A percentile compares a stretch with the other conserved stretches of the same genome.
Evolutionary conservation across 345 rosid species (phyloP).

Genomic region (Eutrema japonicum): DNA sequence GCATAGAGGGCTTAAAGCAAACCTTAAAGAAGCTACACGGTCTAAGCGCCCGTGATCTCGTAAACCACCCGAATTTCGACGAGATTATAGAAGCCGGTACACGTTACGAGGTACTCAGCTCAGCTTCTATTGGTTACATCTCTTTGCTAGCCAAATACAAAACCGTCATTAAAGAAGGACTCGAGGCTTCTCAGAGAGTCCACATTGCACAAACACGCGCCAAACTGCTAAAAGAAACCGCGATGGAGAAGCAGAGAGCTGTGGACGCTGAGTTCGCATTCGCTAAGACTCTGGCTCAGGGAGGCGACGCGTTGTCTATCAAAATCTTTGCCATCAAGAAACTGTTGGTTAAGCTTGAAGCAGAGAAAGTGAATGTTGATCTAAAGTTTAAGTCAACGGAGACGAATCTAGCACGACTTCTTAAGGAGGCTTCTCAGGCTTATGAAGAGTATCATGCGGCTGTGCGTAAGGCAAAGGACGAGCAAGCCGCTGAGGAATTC

Average conservation of each 20-base stretch:
- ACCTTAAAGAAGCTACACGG: constrained; percentile 39
- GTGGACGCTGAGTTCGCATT: constrained; percentile 25
- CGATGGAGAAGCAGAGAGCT: constrained; percentile 43
- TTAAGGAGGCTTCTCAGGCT: constrained; percentile 42
- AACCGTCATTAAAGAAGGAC: constrained; percentile 47
- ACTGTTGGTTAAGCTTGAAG: constrained; percentile 44
- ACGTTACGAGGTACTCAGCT: constrained; percentile 44
- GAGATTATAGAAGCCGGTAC: constrained; percentile 43
- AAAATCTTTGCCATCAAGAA: constrained; percentile 43
- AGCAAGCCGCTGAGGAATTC: constrained; percentile 45
- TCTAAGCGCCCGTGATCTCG: constrained; percentile 42
- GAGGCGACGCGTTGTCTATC: constrained; percentile 34
- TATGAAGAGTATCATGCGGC: constrained; percentile 44
- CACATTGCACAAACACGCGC: constrained; percentile 39
- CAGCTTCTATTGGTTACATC: constrained; percentile 47
- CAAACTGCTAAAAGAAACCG: constrained; percentile 42
- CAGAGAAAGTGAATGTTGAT: constrained; percentile 37
- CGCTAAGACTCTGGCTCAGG: constrained; percentile 31
- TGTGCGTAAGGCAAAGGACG: constrained; percentile 42
- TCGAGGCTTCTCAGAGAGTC: constrained; percentile 47
- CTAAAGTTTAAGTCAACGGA: constrained; percentile 29
- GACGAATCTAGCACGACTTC: constrained; percentile 36
- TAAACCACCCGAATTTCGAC: constrained; percentile 41
- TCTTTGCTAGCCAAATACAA: constrained; percentile 48
- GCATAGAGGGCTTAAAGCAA: constrained; percentile 35